Evolutionary conservation across 495 filamentous ascomycete genomes (phyloP).

Genomic region (Aspergillus sclerotiicarbonarius): DNA sequence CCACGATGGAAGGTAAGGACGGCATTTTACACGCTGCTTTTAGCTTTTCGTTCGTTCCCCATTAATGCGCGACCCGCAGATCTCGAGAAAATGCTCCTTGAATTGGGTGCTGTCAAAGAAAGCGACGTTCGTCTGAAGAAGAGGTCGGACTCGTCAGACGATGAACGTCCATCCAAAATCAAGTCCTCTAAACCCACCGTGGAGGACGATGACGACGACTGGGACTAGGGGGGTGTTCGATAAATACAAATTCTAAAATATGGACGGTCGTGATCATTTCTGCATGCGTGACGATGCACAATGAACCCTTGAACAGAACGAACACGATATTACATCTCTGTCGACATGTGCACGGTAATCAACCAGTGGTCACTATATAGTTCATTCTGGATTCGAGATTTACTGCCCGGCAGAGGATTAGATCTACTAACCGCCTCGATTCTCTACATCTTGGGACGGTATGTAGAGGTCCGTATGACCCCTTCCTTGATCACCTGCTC

Average conservation of each 20-base stretch:
- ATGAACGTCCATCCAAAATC: slow-evolving; percentile 45
- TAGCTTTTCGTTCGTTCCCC: slow-evolving; percentile 2
- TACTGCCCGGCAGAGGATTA: not conserved
- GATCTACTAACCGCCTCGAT: not conserved
- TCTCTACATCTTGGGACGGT: not conserved
- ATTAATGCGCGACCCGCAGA: slow-evolving; percentile 31
- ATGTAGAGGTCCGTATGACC: not conserved
- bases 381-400: not conserved
- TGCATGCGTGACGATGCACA: not conserved
- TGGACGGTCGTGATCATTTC: not conserved
- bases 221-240: slow-evolving; percentile 54
- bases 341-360: not conserved
- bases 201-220: slow-evolving; percentile 72
- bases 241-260: not conserved
- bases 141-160: slow-evolving; percentile 58
- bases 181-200: slow-evolving; percentile 26
- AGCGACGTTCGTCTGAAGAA: slow-evolving; percentile 76
- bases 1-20: slow-evolving; percentile 58
- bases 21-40: not conserved
- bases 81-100: slow-evolving; percentile 75
- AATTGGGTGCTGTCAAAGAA: slow-evolving; percentile 71
- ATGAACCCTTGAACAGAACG: not conserved
- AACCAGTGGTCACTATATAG: too few relatives aligned
- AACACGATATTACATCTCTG: not conserved
- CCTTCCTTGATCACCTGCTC: not conserved